Conservation (phyloP, 176 grass and related monocot species). For the Typha latifolia region DNA sequence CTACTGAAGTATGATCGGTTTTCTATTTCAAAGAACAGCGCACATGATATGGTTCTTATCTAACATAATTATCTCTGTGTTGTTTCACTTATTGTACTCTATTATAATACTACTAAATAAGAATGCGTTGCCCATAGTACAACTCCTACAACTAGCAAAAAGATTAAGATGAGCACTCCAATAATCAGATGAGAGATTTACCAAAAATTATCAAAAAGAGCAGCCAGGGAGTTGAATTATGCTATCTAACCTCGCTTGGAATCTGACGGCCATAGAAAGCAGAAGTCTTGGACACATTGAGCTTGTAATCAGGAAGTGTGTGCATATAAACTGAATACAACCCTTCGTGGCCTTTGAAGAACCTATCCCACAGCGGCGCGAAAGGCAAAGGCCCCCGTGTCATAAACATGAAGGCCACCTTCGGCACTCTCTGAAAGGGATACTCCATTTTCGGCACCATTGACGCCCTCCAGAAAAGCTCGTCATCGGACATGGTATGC, state of each 20-base stretch:
- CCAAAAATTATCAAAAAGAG: no score
- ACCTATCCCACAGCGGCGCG: conserved; percentile 61
- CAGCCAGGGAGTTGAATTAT: no score
- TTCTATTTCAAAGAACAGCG: no score
- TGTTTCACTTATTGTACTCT: no score
- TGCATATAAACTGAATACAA: conserved; percentile 67
- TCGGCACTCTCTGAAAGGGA: conserved; percentile 37
- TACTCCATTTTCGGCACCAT: conserved; percentile 30
- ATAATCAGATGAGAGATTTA: no score
- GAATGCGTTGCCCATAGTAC: no score
- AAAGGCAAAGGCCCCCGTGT: conserved; percentile 67
- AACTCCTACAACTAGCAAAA: no score
- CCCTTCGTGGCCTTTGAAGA: conserved; percentile 38
- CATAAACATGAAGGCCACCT: conserved; percentile 98
- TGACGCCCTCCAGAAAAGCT: conserved; percentile 82
- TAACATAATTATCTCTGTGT: no score
- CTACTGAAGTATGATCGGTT: no score
- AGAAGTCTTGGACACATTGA: conserved; percentile 35
- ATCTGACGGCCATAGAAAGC: conserved; percentile 63
- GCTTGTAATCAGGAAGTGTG: conserved; percentile 49
- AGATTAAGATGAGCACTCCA: no score
- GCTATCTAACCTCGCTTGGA: conserved; percentile 53
- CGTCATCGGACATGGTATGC: conserved; percentile 83
- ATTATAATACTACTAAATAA: no score
- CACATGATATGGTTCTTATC: no score